Base-by-base conservation (phyloP, 2,329 filamentous ascomycete genomes). In the Drechslerella coelobrocha region DNA sequence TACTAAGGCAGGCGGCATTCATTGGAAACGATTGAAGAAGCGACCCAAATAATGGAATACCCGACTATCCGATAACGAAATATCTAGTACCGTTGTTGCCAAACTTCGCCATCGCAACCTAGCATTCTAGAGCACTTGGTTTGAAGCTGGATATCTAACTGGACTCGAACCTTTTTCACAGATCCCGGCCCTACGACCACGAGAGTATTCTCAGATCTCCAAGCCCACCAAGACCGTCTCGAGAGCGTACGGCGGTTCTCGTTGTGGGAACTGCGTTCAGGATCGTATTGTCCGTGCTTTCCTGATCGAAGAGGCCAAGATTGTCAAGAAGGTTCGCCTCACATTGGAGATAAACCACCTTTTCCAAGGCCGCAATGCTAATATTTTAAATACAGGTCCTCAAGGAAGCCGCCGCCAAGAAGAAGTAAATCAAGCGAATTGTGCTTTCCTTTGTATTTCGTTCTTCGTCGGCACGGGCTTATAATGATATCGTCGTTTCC, bases 251-350 rank as follows among this genome's bases (percentile, higher is more conserved):
- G 92, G 94, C 82, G 94, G 94, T 80, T 97, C 92, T 79, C 91
- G 94, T 87, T 99, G 94, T 86, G 92, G 90, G 81, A 94, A 91
- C 87, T 99, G 94, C 83, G 94, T 99, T 78, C 92, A 93, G 83
- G 94, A 99, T 86, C 90, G 94, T 78, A 91, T 99, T 78, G 91
- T 97, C 78, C 91, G 94, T 78, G 94, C 94, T 75, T 99, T 99
- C 89, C 85, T 99, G 82, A 97, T 99, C 77, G 95, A 99, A 86
- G 94, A 99, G 88, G 94, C 99, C 87, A 99, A 99, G 91, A 97
- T 99, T 79, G 94, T 99, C 84, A 99, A 99, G 92, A 99, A 99
- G 91, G 94, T 99, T 79, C 88, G 73, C 55, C 23, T 24, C 24
- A 57, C 23, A 53, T 47, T 19, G 5, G 19, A 37, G 31, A 21